These are phyloP conservation scores for Diaporthe sp. DNA, from an alignment of 2,329 filamentous ascomycete genomes.

Conservation along the genomic window DNA sequence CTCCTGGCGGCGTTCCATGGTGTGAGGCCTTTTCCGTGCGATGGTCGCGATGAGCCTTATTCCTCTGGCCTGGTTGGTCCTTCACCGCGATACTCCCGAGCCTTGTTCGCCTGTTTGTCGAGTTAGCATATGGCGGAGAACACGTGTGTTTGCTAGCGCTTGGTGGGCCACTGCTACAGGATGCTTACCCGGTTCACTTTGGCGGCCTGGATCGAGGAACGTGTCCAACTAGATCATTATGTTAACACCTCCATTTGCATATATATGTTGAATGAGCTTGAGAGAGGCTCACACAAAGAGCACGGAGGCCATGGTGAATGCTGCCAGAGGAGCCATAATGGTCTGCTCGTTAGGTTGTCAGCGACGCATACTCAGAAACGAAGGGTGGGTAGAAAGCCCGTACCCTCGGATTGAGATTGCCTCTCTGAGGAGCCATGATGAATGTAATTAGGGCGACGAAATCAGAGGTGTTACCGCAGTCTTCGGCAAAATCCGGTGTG, in stretches of 20 bases:
- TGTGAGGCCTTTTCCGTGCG: background rate
- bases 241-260: background rate
- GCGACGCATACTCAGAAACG: background rate
- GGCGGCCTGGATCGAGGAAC: constrained; percentile 38
- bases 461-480: too few relatives aligned
- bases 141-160: background rate
- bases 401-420: constrained; percentile 36
- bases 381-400: background rate
- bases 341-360: constrained; percentile 19
- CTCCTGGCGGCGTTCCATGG: background rate
- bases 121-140: background rate
- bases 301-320: constrained; percentile 38
- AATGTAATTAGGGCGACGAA: background rate
- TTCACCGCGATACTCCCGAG: constrained; percentile 30
- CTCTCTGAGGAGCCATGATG: constrained; percentile 35
- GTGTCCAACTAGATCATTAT: constrained; percentile 26
- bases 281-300: constrained; percentile 32
- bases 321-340: constrained; percentile 38
- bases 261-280: background rate
- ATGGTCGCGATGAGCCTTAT: background rate
- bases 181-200: constrained; percentile 39
- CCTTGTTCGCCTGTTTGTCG: constrained; percentile 20
- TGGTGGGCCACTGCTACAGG: background rate
- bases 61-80: background rate
- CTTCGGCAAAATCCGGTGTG: background rate